These are phyloP conservation scores for Lipomyces lipofer DNA, from an alignment of 805 yeast species.

Conservation along the genomic window DNA sequence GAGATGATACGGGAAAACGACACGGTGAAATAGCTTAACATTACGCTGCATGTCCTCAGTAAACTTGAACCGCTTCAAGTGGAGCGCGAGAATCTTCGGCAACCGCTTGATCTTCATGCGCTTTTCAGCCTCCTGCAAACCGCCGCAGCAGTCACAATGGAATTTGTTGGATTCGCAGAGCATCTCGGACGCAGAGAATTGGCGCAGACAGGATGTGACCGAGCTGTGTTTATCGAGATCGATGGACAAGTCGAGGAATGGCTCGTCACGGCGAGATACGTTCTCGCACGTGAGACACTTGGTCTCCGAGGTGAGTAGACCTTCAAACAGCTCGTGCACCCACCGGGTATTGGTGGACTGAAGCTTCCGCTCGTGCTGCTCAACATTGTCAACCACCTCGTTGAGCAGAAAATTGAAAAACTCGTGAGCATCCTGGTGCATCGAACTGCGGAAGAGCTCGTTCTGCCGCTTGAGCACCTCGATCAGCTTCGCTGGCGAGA, in stretches of 20 bases:
- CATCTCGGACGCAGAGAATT: conserved; percentile 84
- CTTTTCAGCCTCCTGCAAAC: conserved; percentile 92
- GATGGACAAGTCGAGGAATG: conserved; percentile 80
- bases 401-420: conserved; percentile 85
- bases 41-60: conserved; percentile 78
- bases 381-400: conserved; percentile 57
- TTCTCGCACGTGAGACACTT: conserved; percentile 89
- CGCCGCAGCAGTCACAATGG: conserved; percentile 86
- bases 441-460: conserved; percentile 78
- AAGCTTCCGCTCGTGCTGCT: conserved; percentile 35
- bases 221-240: conserved; percentile 78
- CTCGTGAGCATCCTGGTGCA: conserved; percentile 99
- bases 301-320: conserved; percentile 80
- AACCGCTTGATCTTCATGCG: conserved; percentile 75
- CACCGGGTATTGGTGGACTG: conserved; percentile 39
- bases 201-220: conserved; percentile 70
- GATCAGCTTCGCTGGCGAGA: conserved; percentile 75
- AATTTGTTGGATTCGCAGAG: conserved; percentile 86
- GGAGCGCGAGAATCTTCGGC: conserved; percentile 82
- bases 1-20: conserved; percentile 73
- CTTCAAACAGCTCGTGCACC: conserved; percentile 78
- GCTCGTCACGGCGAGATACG: conserved; percentile 77
- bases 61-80: conserved; percentile 89
- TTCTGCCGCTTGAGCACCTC: conserved; percentile 79
- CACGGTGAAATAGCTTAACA: conserved; percentile 83